A percentile compares a stretch with the other conserved stretches of the same genome.
Evolutionary conservation across 305 asterid genomes (phyloP).

Genomic region (Plantago lanceolata): DNA sequence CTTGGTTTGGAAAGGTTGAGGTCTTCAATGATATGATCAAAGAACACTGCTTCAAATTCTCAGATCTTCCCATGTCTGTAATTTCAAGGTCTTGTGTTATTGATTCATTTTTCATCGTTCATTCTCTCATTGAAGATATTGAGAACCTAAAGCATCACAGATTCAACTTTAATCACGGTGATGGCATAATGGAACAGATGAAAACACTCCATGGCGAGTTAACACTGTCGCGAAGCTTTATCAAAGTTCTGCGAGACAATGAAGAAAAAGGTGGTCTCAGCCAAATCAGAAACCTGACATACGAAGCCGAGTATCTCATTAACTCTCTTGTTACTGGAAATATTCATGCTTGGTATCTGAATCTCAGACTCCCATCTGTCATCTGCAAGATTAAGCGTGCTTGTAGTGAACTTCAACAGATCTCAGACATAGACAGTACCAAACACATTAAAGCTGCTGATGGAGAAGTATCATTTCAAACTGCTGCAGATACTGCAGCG

Average conservation of each 20-base stretch:
- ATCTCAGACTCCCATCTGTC: slow-evolving; percentile 2
- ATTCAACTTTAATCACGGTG: background rate
- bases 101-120: slow-evolving; percentile 7
- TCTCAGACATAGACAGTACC: background rate
- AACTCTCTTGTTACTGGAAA: slow-evolving; percentile 12
- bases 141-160: background rate
- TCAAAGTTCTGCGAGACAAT: background rate
- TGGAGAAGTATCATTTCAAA: background rate
- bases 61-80: background rate
- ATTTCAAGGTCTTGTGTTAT: background rate
- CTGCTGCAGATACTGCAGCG: background rate
- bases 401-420: background rate
- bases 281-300: slow-evolving; percentile 17
- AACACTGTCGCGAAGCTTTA: background rate
- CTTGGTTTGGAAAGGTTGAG: background rate
- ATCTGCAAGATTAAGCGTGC: background rate
- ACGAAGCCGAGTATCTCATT: slow-evolving; percentile 26
- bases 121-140: slow-evolving; percentile 14
- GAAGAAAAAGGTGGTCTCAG: slow-evolving; percentile 7
- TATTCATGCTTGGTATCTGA: slow-evolving; percentile 5
- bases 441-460: background rate
- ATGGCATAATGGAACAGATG: slow-evolving; percentile 15
- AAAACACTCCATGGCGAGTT: slow-evolving; percentile 14
- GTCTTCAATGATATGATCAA: background rate
- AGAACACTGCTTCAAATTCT: background rate